Evolutionary conservation across 306 rosid species (phyloP), one percentile per base, ranked within the genome.

Genomic region (Cucumis cinereus): DNA sequence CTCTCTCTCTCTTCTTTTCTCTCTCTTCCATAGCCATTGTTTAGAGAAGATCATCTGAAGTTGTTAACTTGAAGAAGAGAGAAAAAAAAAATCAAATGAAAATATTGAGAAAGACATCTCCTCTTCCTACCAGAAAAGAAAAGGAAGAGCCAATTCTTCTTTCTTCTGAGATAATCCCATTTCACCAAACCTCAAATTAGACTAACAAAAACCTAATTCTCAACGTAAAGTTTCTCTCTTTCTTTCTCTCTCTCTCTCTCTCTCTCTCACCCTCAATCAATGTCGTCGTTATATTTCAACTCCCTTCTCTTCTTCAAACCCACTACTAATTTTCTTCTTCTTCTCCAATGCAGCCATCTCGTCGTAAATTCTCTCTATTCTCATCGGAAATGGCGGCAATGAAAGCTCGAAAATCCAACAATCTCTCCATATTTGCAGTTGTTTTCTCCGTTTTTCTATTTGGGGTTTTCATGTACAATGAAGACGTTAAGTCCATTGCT

Each of bases 391-490:
- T 83, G 6, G 73, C 81, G 28, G 60, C 80, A n/a, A 94, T 92
- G 97, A 94, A 91, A 83, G 75, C 77, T 11, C 83, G 90, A 45
- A 94, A 89, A 84, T 86, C 79, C 90, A 87, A 80, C 24, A 84
- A 80, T 49, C 80, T 91, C 54, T 81, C 96, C 12, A 82, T 94
- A 9, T 81, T 90, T 64, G 88, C 83, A 0, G 86, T 92, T 0
- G 90, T 85, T 0, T 81, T 85, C 83, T 81, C 94, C 24, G 49
- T 89, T 2, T 89, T 94, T 75, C 87, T 94, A 58, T 82, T 94
- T n/a, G 99, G 95, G 11, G 76, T 84, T 19, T 92, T 94, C 89
- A 91, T 94, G 85, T 92, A 90, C 84, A 89, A 84, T 12, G 95
- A 92, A 73, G 96, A 90, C 54, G 87, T 91, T 0, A 94, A 86